Evolutionary conservation across 192 early-diverging fungal species (phyloP).

Genomic region (Allomyces javanicus): DNA sequence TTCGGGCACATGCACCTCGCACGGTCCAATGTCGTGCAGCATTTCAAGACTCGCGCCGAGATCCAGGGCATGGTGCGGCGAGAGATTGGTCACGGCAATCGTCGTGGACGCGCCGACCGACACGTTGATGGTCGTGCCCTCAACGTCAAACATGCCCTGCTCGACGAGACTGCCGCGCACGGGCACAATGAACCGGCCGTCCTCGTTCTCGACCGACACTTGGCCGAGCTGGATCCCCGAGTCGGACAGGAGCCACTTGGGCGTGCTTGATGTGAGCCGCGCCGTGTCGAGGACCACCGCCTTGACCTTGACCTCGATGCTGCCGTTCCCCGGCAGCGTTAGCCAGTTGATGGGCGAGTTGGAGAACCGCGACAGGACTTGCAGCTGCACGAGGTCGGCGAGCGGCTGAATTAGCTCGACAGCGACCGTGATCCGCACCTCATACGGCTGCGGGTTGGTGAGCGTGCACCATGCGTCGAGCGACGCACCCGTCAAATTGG

Average conservation of each 20-base stretch:
- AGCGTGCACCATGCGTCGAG: constrained; percentile 64
- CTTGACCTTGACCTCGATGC: constrained; percentile 39
- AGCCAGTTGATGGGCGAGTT: constrained; percentile 59
- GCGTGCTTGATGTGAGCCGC: constrained; percentile 30
- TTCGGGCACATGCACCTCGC: not conserved
- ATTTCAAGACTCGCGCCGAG: constrained; percentile 46
- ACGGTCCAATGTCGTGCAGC: not conserved
- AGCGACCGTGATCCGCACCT: constrained; percentile 57
- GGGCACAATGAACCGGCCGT: not conserved
- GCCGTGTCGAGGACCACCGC: constrained; percentile 11
- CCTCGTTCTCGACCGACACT: not conserved
- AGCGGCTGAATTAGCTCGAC: constrained; percentile 40
- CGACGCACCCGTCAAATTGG: constrained; percentile 28
- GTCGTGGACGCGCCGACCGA: constrained; percentile 7
- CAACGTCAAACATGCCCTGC: not conserved
- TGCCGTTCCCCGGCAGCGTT: constrained; percentile 37
- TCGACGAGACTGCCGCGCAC: constrained; percentile 8
- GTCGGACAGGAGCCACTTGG: constrained; percentile 6
- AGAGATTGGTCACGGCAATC: constrained; percentile 38
- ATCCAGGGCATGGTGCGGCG: constrained; percentile 32
- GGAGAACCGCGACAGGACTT: constrained; percentile 57
- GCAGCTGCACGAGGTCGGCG: constrained; percentile 34
- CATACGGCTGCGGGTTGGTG: constrained; percentile 50
- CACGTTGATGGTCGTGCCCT: not conserved
- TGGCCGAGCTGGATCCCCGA: not conserved